phyloP scores from a whole-genome alignment of 1,139 yeast species.

The Geotrichum carabidarum region DNA sequence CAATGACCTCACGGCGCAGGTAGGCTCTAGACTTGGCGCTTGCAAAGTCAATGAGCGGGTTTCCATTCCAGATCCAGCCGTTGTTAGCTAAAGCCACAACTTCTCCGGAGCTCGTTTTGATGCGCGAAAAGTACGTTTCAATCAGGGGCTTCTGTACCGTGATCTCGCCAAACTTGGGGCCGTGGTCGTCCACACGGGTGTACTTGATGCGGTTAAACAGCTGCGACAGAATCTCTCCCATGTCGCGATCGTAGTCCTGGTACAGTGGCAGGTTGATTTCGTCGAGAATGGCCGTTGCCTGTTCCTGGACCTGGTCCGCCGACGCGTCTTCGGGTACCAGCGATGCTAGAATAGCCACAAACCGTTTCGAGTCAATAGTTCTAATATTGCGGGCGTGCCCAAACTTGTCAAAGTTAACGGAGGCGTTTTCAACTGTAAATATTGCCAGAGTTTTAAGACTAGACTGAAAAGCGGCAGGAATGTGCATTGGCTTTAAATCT shows the following conservation, averaged over 20 bases:
- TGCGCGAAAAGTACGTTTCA: conserved; percentile 83
- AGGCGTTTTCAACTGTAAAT: conserved; percentile 48
- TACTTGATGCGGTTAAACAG: conserved; percentile 69
- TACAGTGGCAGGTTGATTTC: conserved; percentile 73
- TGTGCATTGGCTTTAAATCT: conserved; percentile 34
- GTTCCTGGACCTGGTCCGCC: conserved; percentile 36
- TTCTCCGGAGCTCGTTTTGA: conserved; percentile 48
- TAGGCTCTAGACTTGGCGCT: conserved; percentile 73
- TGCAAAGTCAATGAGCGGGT: conserved; percentile 90
- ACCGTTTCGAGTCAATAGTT: conserved; percentile 46
- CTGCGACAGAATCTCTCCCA: conserved; percentile 58
- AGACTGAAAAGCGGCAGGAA: conserved; percentile 43
- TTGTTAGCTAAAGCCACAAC: conserved; percentile 72
- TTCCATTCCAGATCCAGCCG: conserved; percentile 99
- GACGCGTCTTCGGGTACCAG: conserved; percentile 35
- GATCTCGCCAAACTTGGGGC: conserved; percentile 69
- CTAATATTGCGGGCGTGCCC: conserved; percentile 52
- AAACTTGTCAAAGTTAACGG: conserved; percentile 37
- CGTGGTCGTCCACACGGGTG: conserved; percentile 68
- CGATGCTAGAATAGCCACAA: conserved; percentile 46
- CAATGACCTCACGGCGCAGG: conserved; percentile 84
- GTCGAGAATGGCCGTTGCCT: conserved; percentile 57
- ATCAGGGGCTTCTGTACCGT: conserved; percentile 57
- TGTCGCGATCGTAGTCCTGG: conserved; percentile 69
- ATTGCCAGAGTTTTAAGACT: conserved; percentile 46